phyloP scores from a whole-genome alignment of 495 filamentous ascomycete species.

The Chaetomidium leptoderma region DNA sequence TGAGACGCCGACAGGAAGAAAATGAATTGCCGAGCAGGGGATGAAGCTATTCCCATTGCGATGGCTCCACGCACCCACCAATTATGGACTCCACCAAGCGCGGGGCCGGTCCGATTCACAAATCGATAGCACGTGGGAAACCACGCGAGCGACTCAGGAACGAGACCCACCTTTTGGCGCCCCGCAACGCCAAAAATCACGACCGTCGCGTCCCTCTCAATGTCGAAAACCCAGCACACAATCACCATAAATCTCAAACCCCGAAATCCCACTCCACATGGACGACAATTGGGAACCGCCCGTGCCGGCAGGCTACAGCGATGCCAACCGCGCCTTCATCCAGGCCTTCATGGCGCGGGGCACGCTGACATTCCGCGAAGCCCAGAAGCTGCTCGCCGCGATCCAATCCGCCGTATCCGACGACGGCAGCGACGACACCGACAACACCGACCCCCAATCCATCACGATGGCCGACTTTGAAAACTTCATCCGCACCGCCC shows the following conservation, averaged over 20 bases:
- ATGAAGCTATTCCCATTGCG: too few species aligned
- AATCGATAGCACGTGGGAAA: too few species aligned
- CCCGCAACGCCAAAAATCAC: constrained; percentile 9
- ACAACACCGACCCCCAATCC: constrained; percentile 40
- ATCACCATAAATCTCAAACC: neutral
- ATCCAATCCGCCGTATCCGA: constrained; percentile 64
- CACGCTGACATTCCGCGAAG: constrained; percentile 68
- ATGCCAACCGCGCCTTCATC: constrained; percentile 85
- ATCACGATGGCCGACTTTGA: constrained; percentile 65
- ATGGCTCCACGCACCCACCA: too few species aligned
- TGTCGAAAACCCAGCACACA: neutral
- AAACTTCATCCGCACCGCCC: constrained; percentile 63
- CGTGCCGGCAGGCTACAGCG: constrained; percentile 36
- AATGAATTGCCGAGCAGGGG: too few species aligned
- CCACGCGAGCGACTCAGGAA: too few species aligned
- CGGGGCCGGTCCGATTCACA: too few species aligned
- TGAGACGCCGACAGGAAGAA: too few species aligned
- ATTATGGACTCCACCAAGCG: too few species aligned
- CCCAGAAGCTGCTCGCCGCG: constrained; percentile 66
- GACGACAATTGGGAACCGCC: constrained; percentile 31
- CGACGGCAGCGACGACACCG: constrained; percentile 14
- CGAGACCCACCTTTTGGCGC: too few species aligned
- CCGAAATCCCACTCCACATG: constrained; percentile 10
- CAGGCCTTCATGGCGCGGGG: constrained; percentile 82
- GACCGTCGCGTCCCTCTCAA: neutral